These are phyloP conservation scores for Cucumis cinereus DNA, from an alignment of 306 rosid species.

Conservation along the genomic window DNA sequence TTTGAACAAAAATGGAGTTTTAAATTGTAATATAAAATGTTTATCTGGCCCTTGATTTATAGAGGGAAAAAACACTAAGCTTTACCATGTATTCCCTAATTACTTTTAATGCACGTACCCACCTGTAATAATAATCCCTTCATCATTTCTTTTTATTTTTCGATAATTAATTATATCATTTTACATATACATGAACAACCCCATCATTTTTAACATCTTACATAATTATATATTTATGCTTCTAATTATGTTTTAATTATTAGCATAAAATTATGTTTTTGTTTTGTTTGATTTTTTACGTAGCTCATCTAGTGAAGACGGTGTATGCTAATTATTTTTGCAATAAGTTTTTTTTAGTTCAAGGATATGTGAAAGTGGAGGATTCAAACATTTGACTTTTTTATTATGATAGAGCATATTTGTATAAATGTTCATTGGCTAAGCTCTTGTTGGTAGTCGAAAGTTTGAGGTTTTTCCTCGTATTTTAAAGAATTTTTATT, in stretches of 20 bases:
- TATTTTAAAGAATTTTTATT: background rate
- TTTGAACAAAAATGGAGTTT: background rate
- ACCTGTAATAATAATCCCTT: background rate
- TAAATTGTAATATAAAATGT: background rate
- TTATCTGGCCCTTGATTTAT: background rate
- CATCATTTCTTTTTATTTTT: background rate
- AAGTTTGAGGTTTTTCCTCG: background rate
- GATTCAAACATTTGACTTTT: too few species aligned
- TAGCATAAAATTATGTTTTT: background rate
- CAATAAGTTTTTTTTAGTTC: too few species aligned
- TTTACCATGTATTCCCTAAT: conserved; percentile 4
- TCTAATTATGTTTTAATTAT: background rate
- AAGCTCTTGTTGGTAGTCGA: too few species aligned
- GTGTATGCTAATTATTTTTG: too few species aligned
- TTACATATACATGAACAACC: background rate
- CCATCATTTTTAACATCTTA: background rate
- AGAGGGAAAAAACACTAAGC: background rate
- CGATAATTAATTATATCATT: background rate
- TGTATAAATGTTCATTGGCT: too few species aligned
- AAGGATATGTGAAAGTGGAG: too few species aligned
- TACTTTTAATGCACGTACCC: conserved; percentile 2
- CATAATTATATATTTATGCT: background rate
- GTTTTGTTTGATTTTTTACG: background rate
- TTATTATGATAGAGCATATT: too few species aligned
- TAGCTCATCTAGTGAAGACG: background rate